Conservation (phyloP, 768 basidiomycete species). For the Macrolepiota fuliginosa region DNA sequence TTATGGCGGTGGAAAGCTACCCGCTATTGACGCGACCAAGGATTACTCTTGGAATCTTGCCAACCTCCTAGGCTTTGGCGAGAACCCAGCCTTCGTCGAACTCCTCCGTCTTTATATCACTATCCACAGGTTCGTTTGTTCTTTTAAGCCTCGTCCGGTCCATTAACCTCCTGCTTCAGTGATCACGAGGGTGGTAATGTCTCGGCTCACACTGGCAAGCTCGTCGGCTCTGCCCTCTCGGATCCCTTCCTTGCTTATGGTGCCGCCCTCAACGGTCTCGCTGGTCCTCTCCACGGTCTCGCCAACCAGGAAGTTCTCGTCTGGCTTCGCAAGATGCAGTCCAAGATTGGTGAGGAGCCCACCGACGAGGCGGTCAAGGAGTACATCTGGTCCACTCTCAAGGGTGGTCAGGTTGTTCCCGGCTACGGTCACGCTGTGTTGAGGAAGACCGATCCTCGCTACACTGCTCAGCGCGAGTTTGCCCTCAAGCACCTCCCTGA, state of each 20-base stretch:
- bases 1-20: conserved; percentile 85
- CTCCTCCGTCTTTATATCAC: conserved; percentile 95
- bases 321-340: conserved; percentile 94
- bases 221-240: conserved; percentile 93
- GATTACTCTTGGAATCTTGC: conserved; percentile 91
- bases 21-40: conserved; percentile 77
- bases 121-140: conserved; percentile 71
- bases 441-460: conserved; percentile 90
- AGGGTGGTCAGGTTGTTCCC: conserved; percentile 91
- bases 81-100: conserved; percentile 87
- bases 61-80: conserved; percentile 87
- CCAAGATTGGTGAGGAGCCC: conserved; percentile 81
- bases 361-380: conserved; percentile 87
- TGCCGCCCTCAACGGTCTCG: conserved; percentile 93
- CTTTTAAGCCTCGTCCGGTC: not conserved
- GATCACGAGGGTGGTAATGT: conserved; percentile 99
- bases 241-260: conserved; percentile 96
- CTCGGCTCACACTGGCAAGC: conserved; percentile 91
- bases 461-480: conserved; percentile 88
- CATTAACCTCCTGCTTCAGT: conserved; percentile 29
- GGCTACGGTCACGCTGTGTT: conserved; percentile 88
- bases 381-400: conserved; percentile 94
- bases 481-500: conserved; percentile 81
- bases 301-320: conserved; percentile 97
- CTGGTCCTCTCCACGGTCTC: conserved; percentile 94